These are phyloP conservation scores for Kazachstania bromeliacearum DNA, from an alignment of 805 yeast genomes.

Conservation along the genomic window DNA sequence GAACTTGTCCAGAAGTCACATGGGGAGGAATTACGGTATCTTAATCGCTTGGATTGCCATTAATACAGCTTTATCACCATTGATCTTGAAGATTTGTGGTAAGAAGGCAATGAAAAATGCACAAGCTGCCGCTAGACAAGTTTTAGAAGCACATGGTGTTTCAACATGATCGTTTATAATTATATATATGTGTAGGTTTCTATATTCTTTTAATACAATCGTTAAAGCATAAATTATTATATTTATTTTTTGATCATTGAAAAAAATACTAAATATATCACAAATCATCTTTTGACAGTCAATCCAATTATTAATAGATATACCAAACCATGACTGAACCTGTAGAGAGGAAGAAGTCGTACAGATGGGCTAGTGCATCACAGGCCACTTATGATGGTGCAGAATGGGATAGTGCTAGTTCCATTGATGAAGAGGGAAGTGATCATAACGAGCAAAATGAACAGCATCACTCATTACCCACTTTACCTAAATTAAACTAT, in stretches of 20 bases:
- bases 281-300: background rate
- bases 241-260: no score
- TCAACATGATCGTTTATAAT: no score
- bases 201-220: no score
- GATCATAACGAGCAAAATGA: background rate
- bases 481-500: slow-evolving; percentile 21
- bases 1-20: slow-evolving; percentile 42
- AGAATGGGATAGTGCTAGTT: slow-evolving; percentile 31
- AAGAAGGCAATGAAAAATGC: slow-evolving; percentile 1
- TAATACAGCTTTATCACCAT: slow-evolving; percentile 36
- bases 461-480: slow-evolving; percentile 12
- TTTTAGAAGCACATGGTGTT: no score
- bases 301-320: background rate
- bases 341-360: slow-evolving; percentile 32
- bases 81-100: slow-evolving; percentile 36
- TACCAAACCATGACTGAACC: slow-evolving; percentile 14
- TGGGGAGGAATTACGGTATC: slow-evolving; percentile 56
- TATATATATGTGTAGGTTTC: no score
- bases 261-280: no score
- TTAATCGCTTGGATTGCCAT: slow-evolving; percentile 52
- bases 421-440: slow-evolving; percentile 8
- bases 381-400: slow-evolving; percentile 35
- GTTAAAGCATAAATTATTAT: no score
- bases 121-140: no score
- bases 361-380: slow-evolving; percentile 35